Evolutionary conservation across 1,284 basidiomycete species (phyloP).

Genomic region (Ceratobasidium sp.): DNA sequence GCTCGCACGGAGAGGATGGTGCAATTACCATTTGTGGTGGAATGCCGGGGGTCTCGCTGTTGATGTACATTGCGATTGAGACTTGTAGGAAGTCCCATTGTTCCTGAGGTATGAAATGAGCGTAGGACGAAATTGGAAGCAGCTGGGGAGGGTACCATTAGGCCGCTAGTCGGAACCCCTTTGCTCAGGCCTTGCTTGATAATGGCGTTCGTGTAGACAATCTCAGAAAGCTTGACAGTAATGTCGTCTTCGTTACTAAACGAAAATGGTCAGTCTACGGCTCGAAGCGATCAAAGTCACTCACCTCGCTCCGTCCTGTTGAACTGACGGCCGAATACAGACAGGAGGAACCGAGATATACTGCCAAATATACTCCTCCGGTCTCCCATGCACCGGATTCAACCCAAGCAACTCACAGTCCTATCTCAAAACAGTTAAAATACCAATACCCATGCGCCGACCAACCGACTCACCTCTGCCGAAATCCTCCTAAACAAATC

Average conservation of each 20-base stretch:
- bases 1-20: background rate
- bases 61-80: slow-evolving; percentile 97
- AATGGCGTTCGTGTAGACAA: slow-evolving; percentile 92
- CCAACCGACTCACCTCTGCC: slow-evolving; percentile 68
- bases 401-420: slow-evolving; percentile 96
- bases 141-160: slow-evolving; percentile 68
- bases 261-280: background rate
- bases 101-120: slow-evolving; percentile 62
- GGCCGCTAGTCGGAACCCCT: slow-evolving; percentile 85
- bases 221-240: slow-evolving; percentile 96
- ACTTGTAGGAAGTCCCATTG: slow-evolving; percentile 98
- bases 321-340: slow-evolving; percentile 95
- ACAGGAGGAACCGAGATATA: slow-evolving; percentile 98
- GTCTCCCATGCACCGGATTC: slow-evolving; percentile 86
- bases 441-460: slow-evolving; percentile 25
- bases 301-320: slow-evolving; percentile 86
- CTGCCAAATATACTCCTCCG: slow-evolving; percentile 99
- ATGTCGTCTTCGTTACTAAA: slow-evolving; percentile 95
- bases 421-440: slow-evolving; percentile 52
- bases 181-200: slow-evolving; percentile 90
- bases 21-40: slow-evolving; percentile 66
- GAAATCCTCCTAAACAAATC: slow-evolving; percentile 94
- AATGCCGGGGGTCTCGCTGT: slow-evolving; percentile 95
- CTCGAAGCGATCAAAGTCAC: slow-evolving; percentile 42
- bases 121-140: slow-evolving; percentile 14